These are phyloP conservation scores for Cladophialophora immunda DNA, from an alignment of 2,329 filamentous ascomycete species.

Conservation along the genomic window DNA sequence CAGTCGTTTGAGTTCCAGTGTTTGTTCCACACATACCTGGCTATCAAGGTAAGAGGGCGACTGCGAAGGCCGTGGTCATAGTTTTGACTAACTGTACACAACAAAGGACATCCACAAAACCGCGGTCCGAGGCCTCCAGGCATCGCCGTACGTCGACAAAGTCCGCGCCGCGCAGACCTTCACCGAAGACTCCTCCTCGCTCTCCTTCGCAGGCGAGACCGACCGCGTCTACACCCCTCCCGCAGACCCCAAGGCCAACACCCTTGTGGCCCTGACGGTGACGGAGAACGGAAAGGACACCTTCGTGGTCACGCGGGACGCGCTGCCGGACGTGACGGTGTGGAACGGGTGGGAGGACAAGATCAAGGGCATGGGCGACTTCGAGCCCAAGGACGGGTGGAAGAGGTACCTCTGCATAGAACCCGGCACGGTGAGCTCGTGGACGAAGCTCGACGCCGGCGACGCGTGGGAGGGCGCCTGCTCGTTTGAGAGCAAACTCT, in stretches of 20 bases:
- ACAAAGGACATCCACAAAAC: slow-evolving; percentile 79
- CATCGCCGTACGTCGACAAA: slow-evolving; percentile 84
- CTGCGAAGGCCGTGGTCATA: not conserved
- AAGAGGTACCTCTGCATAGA: slow-evolving; percentile 95
- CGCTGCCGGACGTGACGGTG: slow-evolving; percentile 85
- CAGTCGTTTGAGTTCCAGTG: slow-evolving; percentile 89
- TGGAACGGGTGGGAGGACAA: slow-evolving; percentile 98
- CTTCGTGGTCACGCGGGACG: slow-evolving; percentile 82
- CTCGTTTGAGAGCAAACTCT: slow-evolving; percentile 58
- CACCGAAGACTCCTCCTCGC: slow-evolving; percentile 69
- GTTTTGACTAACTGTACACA: not conserved
- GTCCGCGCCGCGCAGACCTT: slow-evolving; percentile 69
- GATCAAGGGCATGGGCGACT: slow-evolving; percentile 82
- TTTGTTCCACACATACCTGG: slow-evolving; percentile 90
- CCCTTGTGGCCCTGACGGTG: slow-evolving; percentile 63
- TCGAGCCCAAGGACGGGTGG: slow-evolving; percentile 87
- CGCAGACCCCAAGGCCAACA: slow-evolving; percentile 62
- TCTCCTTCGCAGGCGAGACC: slow-evolving; percentile 79
- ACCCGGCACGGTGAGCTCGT: slow-evolving; percentile 81
- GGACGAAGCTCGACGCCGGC: slow-evolving; percentile 85
- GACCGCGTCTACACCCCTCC: slow-evolving; percentile 84
- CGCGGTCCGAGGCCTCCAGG: slow-evolving; percentile 77
- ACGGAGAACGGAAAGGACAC: slow-evolving; percentile 68
- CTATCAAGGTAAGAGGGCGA: slow-evolving; percentile 70
- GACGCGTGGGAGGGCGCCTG: slow-evolving; percentile 73